Evolutionary conservation across 2,329 filamentous ascomycete genomes (phyloP).

Genomic region (Apiospora phragmitis): DNA sequence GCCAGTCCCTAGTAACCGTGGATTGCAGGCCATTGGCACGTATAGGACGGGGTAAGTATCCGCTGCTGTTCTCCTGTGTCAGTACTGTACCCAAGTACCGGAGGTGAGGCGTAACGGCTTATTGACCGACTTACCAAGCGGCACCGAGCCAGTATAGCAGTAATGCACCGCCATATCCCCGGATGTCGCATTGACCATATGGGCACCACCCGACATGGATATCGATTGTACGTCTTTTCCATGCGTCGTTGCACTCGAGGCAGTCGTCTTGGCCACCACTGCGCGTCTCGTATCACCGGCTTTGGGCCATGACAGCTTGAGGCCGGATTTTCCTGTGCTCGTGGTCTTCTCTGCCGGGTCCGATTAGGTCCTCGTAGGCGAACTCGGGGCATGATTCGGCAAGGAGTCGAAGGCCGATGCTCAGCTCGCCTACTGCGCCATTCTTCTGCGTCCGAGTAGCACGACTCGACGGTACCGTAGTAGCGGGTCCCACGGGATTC

Average conservation of each 20-base stretch:
- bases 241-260: not conserved
- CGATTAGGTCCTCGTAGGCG: not conserved
- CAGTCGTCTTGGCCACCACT: slow-evolving; percentile 17
- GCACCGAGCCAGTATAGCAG: slow-evolving; percentile 15
- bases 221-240: not conserved
- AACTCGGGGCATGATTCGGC: not conserved
- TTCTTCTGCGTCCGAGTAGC: not conserved
- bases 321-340: not conserved
- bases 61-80: not conserved
- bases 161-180: slow-evolving; percentile 23
- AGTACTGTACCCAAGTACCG: not conserved
- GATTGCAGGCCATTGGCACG: not conserved
- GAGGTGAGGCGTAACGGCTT: not conserved
- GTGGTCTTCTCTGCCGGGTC: not conserved
- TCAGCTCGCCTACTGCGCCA: not conserved
- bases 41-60: not conserved
- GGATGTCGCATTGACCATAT: slow-evolving; percentile 20
- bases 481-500: not conserved
- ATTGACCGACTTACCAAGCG: not conserved
- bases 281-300: slow-evolving; percentile 20
- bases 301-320: slow-evolving; percentile 24
- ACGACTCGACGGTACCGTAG: not conserved
- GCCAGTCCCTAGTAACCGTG: not conserved
- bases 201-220: slow-evolving; percentile 5
- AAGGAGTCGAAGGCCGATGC: not conserved